Percentiles rank a stretch among this genome's conserved stretches.
These are phyloP conservation scores for Rhizopogon roseolus DNA, from an alignment of 768 basidiomycete species.

Conservation along the genomic window DNA sequence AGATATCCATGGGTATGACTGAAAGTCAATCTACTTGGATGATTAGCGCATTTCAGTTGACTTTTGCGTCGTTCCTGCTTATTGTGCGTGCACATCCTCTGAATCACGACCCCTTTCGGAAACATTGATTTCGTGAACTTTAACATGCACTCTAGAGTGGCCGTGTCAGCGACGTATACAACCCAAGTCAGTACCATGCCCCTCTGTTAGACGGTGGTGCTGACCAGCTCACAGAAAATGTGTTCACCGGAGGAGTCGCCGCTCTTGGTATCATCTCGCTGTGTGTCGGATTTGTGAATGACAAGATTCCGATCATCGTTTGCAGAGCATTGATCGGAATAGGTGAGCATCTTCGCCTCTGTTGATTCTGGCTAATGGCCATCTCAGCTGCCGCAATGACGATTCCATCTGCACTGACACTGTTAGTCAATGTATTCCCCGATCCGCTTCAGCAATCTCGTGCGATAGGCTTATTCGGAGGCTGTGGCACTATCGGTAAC, in stretches of 20 bases:
- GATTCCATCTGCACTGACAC: slow-evolving; percentile 44
- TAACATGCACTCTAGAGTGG: slow-evolving; percentile 31
- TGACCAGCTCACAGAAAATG: slow-evolving; percentile 25
- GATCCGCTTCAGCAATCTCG: slow-evolving; percentile 40
- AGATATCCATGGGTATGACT: slow-evolving; percentile 11
- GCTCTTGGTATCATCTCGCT: slow-evolving; percentile 40
- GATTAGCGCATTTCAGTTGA: slow-evolving; percentile 36
- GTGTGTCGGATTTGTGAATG: slow-evolving; percentile 38
- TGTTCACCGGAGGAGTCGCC: slow-evolving; percentile 37
- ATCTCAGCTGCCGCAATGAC: slow-evolving; percentile 42
- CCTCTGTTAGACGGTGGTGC: not conserved
- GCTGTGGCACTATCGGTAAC: slow-evolving; percentile 42
- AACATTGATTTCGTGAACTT: too few relatives aligned
- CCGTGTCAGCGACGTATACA: slow-evolving; percentile 33
- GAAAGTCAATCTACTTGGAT: too few relatives aligned
- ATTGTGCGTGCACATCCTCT: slow-evolving; percentile 20
- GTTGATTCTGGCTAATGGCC: slow-evolving; percentile 1
- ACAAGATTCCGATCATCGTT: slow-evolving; percentile 44
- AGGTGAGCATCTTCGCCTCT: slow-evolving; percentile 21
- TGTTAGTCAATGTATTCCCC: slow-evolving; percentile 47
- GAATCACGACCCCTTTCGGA: too few relatives aligned
- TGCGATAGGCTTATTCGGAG: slow-evolving; percentile 43
- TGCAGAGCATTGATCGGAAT: slow-evolving; percentile 49
- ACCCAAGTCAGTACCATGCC: slow-evolving; percentile 29
- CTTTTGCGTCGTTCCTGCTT: slow-evolving; percentile 40